phyloP scores from a whole-genome alignment of 2,329 filamentous ascomycete genomes.

The Fusarium graminum region DNA sequence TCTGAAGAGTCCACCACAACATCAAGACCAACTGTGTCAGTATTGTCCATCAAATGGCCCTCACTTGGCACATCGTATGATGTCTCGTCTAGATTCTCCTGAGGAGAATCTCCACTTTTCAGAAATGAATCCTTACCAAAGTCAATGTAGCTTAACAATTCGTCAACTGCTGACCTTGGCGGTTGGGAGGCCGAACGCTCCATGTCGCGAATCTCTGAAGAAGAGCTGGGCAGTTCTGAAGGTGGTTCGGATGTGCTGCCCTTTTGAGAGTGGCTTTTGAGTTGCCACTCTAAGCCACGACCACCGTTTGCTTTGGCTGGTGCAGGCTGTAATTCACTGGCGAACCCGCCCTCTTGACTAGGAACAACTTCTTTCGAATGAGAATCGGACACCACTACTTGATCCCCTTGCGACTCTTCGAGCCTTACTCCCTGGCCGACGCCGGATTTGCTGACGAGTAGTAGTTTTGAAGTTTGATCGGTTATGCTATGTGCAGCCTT shows the following conservation, averaged over 20 bases:
- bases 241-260: slow-evolving; percentile 4
- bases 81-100: slow-evolving; percentile 14
- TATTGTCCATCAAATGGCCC: slow-evolving; percentile 3
- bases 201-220: slow-evolving; percentile 28
- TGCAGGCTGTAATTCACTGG: not conserved
- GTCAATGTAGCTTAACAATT: slow-evolving; percentile 44
- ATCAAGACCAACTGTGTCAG: slow-evolving; percentile 12
- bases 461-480: not conserved
- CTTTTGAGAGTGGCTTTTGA: not conserved
- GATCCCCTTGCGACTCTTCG: slow-evolving; percentile 49
- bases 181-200: slow-evolving; percentile 29
- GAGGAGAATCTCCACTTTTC: slow-evolving; percentile 19
- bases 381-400: slow-evolving; percentile 42
- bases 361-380: slow-evolving; percentile 27
- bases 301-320: not conserved
- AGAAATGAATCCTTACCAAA: slow-evolving; percentile 39
- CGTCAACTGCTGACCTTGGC: slow-evolving; percentile 41
- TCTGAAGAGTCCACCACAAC: slow-evolving; percentile 37
- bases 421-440: not conserved
- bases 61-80: slow-evolving; percentile 16
- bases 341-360: slow-evolving; percentile 13
- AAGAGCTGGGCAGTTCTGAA: not conserved
- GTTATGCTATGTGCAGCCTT: not conserved
- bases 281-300: not conserved
- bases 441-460: not conserved